These are phyloP conservation scores for Caloboletus inedulis DNA, from an alignment of 1,284 basidiomycete genomes.

Conservation along the genomic window DNA sequence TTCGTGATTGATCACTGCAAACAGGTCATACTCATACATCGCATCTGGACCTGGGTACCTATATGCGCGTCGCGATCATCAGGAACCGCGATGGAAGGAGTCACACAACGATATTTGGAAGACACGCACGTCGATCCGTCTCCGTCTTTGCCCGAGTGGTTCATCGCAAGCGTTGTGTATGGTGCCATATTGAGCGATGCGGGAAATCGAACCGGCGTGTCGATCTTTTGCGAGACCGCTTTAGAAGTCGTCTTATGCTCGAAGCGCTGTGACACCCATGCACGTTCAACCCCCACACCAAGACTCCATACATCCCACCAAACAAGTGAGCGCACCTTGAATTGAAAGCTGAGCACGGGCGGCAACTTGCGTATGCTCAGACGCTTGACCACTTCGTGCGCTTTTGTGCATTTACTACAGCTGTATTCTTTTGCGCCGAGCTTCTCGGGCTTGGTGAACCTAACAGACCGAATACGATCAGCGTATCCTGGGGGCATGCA, in stretches of 20 bases:
- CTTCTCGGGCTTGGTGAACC: constrained; percentile 76
- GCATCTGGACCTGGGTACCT: constrained; percentile 57
- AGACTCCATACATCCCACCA: neutral
- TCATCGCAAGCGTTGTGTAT: constrained; percentile 68
- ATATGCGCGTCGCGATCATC: neutral
- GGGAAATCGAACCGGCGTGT: constrained; percentile 81
- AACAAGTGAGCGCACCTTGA: constrained; percentile 63
- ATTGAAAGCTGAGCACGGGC: constrained; percentile 90
- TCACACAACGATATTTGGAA: neutral
- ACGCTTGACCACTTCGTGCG: constrained; percentile 77
- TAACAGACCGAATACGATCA: constrained; percentile 26
- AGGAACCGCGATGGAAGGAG: neutral
- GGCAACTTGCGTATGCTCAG: constrained; percentile 84
- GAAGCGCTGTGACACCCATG: constrained; percentile 63
- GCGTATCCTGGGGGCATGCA: neutral
- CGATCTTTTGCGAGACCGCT: constrained; percentile 77
- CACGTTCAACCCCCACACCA: neutral
- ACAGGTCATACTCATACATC: constrained; percentile 89
- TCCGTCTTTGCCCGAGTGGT: constrained; percentile 42
- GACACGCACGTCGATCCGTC: constrained; percentile 36
- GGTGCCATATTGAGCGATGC: constrained; percentile 84
- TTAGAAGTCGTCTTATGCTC: constrained; percentile 82
- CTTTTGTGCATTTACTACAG: constrained; percentile 70
- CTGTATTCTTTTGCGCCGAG: constrained; percentile 70
- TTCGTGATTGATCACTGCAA: constrained; percentile 93